phyloP scores from a whole-genome alignment of 164 flowering plant genomes.

The Stephania yunnanensis region DNA sequence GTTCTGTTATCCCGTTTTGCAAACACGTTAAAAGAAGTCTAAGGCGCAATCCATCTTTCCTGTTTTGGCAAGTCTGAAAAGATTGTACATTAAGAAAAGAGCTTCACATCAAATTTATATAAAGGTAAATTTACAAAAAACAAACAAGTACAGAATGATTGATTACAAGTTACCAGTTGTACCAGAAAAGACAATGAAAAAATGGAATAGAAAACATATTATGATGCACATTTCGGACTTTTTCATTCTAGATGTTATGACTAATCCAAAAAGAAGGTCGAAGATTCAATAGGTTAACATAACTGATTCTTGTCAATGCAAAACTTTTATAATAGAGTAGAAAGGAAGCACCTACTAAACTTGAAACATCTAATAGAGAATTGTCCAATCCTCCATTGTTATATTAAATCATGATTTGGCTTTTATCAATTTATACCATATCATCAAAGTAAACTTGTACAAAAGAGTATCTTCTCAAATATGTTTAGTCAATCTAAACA shows the following conservation, averaged over 20 bases:
- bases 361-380: too few species aligned
- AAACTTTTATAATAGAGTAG: background rate
- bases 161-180: background rate
- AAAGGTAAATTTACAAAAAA: background rate
- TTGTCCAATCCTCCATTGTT: too few species aligned
- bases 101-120: background rate
- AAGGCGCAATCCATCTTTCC: constrained; percentile 51
- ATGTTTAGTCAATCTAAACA: too few species aligned
- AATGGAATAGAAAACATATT: too few species aligned
- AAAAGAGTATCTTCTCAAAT: too few species aligned
- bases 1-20: constrained; percentile 76
- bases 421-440: too few species aligned
- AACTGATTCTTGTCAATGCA: too few species aligned
- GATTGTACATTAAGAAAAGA: constrained; percentile 9
- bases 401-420: too few species aligned
- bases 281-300: too few species aligned
- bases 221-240: background rate
- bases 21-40: constrained; percentile 63
- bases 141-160: background rate
- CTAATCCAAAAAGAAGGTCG: background rate
- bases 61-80: constrained; percentile 47
- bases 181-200: background rate
- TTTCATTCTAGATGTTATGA: background rate
- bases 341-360: too few species aligned
- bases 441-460: too few species aligned